These are phyloP conservation scores for Geranium brycei DNA, from an alignment of 345 rosid genomes.

Conservation along the genomic window DNA sequence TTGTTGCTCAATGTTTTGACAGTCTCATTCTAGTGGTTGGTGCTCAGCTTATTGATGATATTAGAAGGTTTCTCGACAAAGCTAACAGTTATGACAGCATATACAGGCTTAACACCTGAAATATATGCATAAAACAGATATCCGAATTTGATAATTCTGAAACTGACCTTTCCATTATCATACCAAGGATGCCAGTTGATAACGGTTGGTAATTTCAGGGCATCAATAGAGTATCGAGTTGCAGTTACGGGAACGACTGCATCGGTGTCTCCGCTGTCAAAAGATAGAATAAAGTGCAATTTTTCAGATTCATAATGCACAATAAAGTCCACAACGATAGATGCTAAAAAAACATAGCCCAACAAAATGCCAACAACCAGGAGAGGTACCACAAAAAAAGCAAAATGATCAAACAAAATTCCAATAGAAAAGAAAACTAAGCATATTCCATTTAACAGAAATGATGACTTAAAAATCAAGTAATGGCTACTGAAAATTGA, in stretches of 20 bases:
- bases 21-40: too few species aligned
- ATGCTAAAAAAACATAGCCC: background rate
- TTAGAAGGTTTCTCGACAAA: too few species aligned
- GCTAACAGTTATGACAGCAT: too few species aligned
- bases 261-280: constrained; percentile 80
- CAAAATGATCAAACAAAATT: too few species aligned
- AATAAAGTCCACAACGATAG: too few species aligned
- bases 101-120: too few species aligned
- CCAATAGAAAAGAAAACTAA: too few species aligned
- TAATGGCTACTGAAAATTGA: background rate
- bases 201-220: constrained; percentile 51
- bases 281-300: constrained; percentile 8
- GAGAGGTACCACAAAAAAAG: too few species aligned
- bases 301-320: background rate
- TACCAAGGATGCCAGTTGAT: constrained; percentile 88
- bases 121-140: background rate
- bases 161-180: constrained; percentile 41
- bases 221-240: constrained; percentile 75
- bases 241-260: constrained; percentile 80
- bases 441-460: too few species aligned
- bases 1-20: too few species aligned
- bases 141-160: background rate
- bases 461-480: background rate
- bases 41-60: too few species aligned
- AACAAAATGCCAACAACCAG: too few species aligned